Conservation (phyloP, 2,329 filamentous ascomycete genomes). For the Fusarium sp. region DNA sequence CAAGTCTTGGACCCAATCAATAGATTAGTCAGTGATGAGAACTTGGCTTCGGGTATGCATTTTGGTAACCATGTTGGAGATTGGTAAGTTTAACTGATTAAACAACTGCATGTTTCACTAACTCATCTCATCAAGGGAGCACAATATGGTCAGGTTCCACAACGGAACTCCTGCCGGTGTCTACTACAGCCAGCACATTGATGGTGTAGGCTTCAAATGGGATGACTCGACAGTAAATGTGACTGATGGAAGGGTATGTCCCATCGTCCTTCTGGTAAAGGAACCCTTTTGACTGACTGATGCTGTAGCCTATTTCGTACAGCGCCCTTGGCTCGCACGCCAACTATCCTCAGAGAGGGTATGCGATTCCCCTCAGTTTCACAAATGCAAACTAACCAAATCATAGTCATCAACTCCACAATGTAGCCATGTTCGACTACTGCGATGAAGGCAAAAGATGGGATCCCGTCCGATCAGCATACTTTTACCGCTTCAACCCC, state of each 20-base stretch:
- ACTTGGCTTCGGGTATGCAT: constrained; percentile 36
- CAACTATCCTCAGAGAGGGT: constrained; percentile 49
- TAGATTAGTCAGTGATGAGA: constrained; percentile 22
- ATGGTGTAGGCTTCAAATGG: constrained; percentile 44
- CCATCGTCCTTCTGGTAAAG: fast-evolving
- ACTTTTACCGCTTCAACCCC: constrained; percentile 50
- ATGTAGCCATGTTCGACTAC: constrained; percentile 48
- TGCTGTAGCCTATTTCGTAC: constrained; percentile 47
- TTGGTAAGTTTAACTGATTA: constrained; percentile 26
- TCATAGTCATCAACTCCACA: constrained; percentile 48
- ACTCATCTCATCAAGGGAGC: constrained; percentile 25
- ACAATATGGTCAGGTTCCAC: constrained; percentile 44
- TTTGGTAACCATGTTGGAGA: constrained; percentile 48
- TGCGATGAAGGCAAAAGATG: constrained; percentile 49
- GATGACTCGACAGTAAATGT: constrained; percentile 41
- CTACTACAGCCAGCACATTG: constrained; percentile 46
- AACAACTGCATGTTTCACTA: not conserved
- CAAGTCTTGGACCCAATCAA: constrained; percentile 48
- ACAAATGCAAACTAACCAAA: not conserved
- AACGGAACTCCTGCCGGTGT: constrained; percentile 44
- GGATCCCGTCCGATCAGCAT: constrained; percentile 51
- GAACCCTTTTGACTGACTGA: not conserved
- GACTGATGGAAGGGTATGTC: constrained; percentile 44
- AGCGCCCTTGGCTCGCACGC: constrained; percentile 52
- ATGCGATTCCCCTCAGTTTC: not conserved